Conservation (phyloP, 2,329 filamentous ascomycete species). For the Exophiala bonariae region DNA sequence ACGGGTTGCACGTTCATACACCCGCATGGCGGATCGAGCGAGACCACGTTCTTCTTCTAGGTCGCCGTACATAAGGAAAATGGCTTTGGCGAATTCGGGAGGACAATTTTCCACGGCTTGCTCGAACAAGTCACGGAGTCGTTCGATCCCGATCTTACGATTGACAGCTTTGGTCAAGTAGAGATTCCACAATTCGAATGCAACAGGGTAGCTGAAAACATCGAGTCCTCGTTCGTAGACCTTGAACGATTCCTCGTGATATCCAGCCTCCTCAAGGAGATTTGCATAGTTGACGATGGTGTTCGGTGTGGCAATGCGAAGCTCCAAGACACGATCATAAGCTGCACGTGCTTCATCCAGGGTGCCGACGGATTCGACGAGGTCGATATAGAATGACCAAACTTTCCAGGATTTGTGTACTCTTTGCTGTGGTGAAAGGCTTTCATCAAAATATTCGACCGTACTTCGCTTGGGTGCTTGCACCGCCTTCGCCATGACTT, state of each 20-base stretch:
- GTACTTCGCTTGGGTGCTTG: conserved; percentile 96
- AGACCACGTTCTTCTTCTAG: conserved; percentile 94
- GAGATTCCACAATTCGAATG: conserved; percentile 97
- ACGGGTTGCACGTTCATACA: conserved; percentile 94
- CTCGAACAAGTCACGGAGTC: conserved; percentile 91
- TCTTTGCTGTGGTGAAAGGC: conserved; percentile 86
- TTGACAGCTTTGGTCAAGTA: conserved; percentile 97
- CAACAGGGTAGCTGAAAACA: conserved; percentile 97
- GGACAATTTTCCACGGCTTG: conserved; percentile 94
- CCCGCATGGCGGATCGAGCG: conserved; percentile 95
- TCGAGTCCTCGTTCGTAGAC: conserved; percentile 94
- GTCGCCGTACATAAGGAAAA: conserved; percentile 98
- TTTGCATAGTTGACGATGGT: conserved; percentile 99
- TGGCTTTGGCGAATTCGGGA: conserved; percentile 89
- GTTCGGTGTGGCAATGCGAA: conserved; percentile 95
- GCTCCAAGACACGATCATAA: conserved; percentile 96
- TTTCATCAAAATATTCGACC: conserved; percentile 99
- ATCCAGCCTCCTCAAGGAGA: conserved; percentile 87
- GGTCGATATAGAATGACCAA: conserved; percentile 98
- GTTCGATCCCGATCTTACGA: conserved; percentile 91
- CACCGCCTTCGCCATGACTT: conserved; percentile 95
- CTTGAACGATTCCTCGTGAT: conserved; percentile 97
- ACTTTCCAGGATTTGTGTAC: conserved; percentile 99
- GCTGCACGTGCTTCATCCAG: conserved; percentile 90
- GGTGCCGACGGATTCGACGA: conserved; percentile 90